These are phyloP conservation scores for Metschnikowia anglica DNA, from an alignment of 805 yeast genomes.

Conservation along the genomic window DNA sequence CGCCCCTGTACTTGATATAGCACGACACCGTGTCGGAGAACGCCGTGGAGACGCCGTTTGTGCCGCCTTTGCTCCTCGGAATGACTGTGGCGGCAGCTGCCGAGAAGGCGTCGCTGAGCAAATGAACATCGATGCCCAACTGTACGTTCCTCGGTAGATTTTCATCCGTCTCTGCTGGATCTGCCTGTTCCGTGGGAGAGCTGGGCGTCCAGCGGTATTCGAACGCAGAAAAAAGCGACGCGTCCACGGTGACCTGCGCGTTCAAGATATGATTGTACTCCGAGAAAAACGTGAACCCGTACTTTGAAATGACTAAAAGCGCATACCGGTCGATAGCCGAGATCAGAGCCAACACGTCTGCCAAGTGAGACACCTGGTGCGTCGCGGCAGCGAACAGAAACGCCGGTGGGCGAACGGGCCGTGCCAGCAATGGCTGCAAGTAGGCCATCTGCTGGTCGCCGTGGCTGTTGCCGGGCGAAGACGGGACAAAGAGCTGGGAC, in stretches of 20 bases:
- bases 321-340: slow-evolving; percentile 36
- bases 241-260: slow-evolving; percentile 36
- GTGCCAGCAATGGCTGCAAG: background rate
- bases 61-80: slow-evolving; percentile 6
- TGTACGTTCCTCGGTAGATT: slow-evolving; percentile 11
- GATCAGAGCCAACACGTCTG: slow-evolving; percentile 36
- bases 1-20: slow-evolving; percentile 38
- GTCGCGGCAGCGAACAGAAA: slow-evolving; percentile 37
- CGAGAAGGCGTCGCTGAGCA: slow-evolving; percentile 37
- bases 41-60: background rate
- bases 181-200: no score
- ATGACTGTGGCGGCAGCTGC: slow-evolving; percentile 28
- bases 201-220: slow-evolving; percentile 20
- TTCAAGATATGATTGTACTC: slow-evolving; percentile 40
- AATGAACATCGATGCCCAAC: slow-evolving; percentile 38
- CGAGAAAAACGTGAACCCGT: slow-evolving; percentile 35
- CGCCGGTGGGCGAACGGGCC: background rate
- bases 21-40: slow-evolving; percentile 25
- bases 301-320: slow-evolving; percentile 31
- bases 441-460: slow-evolving; percentile 6
- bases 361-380: slow-evolving; percentile 36
- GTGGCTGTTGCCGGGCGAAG: no score
- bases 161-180: background rate
- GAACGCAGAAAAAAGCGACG: slow-evolving; percentile 35
- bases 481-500: no score